phyloP scores from a whole-genome alignment of 805 yeast genomes.

The Suhomyces tanzawaensis region DNA sequence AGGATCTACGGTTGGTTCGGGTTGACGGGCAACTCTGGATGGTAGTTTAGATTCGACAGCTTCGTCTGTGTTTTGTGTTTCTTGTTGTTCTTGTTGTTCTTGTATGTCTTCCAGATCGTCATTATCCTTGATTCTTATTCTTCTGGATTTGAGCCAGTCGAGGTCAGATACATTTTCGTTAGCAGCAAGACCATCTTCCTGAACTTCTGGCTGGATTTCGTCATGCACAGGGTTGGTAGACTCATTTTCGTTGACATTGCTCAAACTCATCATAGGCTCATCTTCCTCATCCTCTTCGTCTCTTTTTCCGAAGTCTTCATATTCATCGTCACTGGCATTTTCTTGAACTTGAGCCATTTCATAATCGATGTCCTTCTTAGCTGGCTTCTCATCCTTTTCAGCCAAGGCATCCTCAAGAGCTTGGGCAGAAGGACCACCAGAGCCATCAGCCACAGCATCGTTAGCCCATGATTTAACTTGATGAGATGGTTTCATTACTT shows the following conservation, averaged over 20 bases:
- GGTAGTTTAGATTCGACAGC: not conserved
- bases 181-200: conserved; percentile 30
- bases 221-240: conserved; percentile 18
- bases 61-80: not conserved
- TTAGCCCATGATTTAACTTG: conserved; percentile 75
- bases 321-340: conserved; percentile 51
- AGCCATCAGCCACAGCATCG: conserved; percentile 49
- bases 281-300: conserved; percentile 39
- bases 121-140: conserved; percentile 59
- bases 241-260: conserved; percentile 13
- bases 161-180: conserved; percentile 65
- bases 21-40: conserved; percentile 3
- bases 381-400: conserved; percentile 16
- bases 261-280: conserved; percentile 50
- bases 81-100: conserved; percentile 3
- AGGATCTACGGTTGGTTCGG: conserved; percentile 23
- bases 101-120: conserved; percentile 17
- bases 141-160: conserved; percentile 81
- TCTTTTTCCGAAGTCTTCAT: conserved; percentile 42
- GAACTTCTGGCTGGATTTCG: no score
- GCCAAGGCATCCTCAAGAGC: conserved; percentile 45
- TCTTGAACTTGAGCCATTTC: conserved; percentile 42
- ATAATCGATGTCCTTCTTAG: conserved; percentile 10
- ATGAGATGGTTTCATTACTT: conserved; percentile 74
- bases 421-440: conserved; percentile 45